Evolutionary conservation across 768 basidiomycete species (phyloP).

Genomic region (Amanita molliuscula): DNA sequence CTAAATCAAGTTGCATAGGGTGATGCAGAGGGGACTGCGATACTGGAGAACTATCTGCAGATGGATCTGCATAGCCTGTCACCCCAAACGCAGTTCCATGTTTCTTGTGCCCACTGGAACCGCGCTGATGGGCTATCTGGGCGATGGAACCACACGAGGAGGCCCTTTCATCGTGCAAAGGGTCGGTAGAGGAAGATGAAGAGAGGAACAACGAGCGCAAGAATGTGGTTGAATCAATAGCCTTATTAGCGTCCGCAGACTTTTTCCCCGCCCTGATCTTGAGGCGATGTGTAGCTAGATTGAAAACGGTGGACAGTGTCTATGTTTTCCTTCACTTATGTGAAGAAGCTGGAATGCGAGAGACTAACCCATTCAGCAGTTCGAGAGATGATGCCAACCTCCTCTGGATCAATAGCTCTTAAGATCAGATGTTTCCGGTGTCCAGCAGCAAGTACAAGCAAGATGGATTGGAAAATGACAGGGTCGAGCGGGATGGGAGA

Average conservation of each 20-base stretch:
- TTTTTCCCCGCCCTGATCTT: not conserved
- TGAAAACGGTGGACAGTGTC: constrained; percentile 2
- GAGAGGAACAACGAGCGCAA: constrained; percentile 3
- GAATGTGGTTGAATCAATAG: not conserved
- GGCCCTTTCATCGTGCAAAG: not conserved
- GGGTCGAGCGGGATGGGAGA: constrained; percentile 2
- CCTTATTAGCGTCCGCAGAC: not conserved
- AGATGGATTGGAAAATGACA: constrained; percentile 2
- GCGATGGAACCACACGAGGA: not conserved
- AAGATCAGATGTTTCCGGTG: not conserved
- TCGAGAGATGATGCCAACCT: not conserved
- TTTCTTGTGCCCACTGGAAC: not conserved
- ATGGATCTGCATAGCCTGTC: not conserved
- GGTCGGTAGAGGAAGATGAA: not conserved
- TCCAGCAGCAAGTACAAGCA: constrained; percentile 1
- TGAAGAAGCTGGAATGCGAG: not conserved
- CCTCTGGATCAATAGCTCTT: not conserved
- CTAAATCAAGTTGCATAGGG: not conserved
- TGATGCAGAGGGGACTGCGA: not conserved
- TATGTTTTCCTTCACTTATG: not conserved
- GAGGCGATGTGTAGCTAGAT: constrained; percentile 1
- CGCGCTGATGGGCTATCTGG: not conserved
- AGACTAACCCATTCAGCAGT: constrained; percentile 1
- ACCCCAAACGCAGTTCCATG: not conserved
- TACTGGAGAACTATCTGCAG: not conserved